phyloP scores from a whole-genome alignment of 2,329 filamentous ascomycete species.

The Colletotrichum tanaceti region DNA sequence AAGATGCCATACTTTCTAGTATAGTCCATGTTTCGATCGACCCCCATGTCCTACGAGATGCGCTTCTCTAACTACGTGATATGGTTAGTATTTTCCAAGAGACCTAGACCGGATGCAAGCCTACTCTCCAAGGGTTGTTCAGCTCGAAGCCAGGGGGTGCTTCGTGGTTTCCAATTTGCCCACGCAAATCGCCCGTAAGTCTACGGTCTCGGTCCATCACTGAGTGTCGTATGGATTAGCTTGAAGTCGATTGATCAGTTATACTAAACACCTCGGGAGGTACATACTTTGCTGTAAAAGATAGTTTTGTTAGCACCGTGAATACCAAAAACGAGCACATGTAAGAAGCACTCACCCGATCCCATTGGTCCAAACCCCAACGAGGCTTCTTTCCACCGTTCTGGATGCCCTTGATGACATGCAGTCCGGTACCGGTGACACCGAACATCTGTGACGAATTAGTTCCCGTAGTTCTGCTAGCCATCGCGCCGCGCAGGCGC shows the following conservation, averaged over 20 bases:
- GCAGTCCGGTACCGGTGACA: slow-evolving; percentile 67
- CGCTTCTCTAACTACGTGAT: slow-evolving; percentile 63
- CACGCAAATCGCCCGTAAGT: slow-evolving; percentile 69
- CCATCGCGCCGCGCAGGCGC: not conserved
- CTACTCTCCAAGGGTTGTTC: slow-evolving; percentile 73
- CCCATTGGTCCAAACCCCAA: slow-evolving; percentile 72
- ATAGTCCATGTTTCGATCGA: slow-evolving; percentile 22
- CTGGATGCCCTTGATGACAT: slow-evolving; percentile 66
- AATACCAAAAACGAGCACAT: not conserved
- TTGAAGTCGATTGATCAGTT: not conserved
- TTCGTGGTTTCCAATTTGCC: slow-evolving; percentile 65
- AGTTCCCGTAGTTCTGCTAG: slow-evolving; percentile 41
- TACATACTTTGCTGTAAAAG: slow-evolving; percentile 64
- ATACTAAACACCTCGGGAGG: not conserved
- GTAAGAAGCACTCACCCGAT: slow-evolving; percentile 60
- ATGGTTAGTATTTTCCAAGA: slow-evolving; percentile 37
- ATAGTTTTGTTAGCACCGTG: slow-evolving; percentile 48
- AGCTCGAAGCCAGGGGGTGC: slow-evolving; percentile 71
- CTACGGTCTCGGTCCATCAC: slow-evolving; percentile 75
- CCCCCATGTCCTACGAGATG: slow-evolving; percentile 53
- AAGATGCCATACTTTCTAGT: slow-evolving; percentile 8
- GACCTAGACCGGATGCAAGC: slow-evolving; percentile 42
- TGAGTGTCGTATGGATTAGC: slow-evolving; percentile 47
- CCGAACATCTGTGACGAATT: slow-evolving; percentile 69
- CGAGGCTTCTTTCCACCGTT: slow-evolving; percentile 72